Evolutionary conservation across 139 green algal species (phyloP).

Genomic region (Chlorella sorokiniana): DNA sequence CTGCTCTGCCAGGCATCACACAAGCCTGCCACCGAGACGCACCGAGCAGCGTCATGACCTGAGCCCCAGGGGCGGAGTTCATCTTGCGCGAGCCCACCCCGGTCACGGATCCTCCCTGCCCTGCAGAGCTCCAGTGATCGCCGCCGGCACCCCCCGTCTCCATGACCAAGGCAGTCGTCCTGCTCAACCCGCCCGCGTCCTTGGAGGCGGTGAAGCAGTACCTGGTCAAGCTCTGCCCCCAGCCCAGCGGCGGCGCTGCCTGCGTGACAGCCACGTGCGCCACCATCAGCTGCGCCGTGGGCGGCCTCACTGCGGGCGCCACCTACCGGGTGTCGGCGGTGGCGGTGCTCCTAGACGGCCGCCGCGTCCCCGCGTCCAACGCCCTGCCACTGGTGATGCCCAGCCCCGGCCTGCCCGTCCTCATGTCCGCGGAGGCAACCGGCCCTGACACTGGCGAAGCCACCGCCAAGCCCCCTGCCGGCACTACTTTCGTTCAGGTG

Average conservation of each 20-base stretch:
- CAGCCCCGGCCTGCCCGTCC: not conserved
- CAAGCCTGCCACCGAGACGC: no score
- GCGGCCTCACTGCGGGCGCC: not conserved
- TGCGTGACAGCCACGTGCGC: not conserved
- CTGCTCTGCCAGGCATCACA: no score
- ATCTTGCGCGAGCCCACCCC: no score
- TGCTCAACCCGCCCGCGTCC: not conserved
- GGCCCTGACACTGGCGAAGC: not conserved
- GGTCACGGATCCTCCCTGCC: no score
- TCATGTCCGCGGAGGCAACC: not conserved
- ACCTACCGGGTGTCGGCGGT: not conserved
- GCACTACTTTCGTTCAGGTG: not conserved
- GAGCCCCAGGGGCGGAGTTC: no score
- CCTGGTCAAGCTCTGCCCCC: not conserved
- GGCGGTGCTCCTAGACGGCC: not conserved
- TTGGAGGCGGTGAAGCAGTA: not conserved
- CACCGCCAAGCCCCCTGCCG: not conserved
- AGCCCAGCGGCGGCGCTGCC: no score
- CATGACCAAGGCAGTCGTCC: not conserved
- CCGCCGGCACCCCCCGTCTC: not conserved
- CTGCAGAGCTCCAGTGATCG: no score
- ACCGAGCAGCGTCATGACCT: no score
- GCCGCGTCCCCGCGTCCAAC: not conserved
- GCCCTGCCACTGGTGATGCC: not conserved
- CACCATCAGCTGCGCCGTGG: not conserved